phyloP scores from a whole-genome alignment of 2,329 filamentous ascomycete species.

The Alternaria hordeiaustralica region DNA sequence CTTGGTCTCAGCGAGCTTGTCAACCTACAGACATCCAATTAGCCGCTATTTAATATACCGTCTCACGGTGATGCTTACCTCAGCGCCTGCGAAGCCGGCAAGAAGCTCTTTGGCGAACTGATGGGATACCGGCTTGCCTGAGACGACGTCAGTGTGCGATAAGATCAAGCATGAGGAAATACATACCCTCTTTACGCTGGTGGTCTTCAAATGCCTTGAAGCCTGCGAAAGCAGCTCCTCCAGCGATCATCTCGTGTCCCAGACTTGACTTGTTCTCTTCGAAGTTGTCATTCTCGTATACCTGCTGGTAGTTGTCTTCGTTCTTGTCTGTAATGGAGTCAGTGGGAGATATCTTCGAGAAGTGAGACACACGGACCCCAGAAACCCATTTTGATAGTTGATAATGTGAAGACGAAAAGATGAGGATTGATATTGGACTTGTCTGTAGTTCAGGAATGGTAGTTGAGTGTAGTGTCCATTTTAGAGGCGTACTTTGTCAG shows the following conservation, averaged over 20 bases:
- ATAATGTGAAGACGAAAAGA: background rate
- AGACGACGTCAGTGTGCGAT: constrained; percentile 1
- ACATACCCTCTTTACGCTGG: constrained; percentile 71
- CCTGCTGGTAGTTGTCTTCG: constrained; percentile 61
- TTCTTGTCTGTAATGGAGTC: constrained; percentile 54
- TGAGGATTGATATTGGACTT: background rate
- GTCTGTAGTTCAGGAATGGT: background rate
- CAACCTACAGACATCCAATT: constrained; percentile 38
- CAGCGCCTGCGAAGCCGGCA: constrained; percentile 73
- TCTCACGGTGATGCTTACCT: constrained; percentile 54
- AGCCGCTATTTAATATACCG: background rate
- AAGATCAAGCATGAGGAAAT: background rate
- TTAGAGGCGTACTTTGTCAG: background rate
- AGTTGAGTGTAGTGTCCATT: background rate
- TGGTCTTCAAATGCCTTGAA: constrained; percentile 82
- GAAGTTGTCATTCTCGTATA: constrained; percentile 57
- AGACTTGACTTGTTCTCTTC: constrained; percentile 66
- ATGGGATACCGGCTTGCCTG: constrained; percentile 75
- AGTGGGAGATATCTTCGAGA: background rate
- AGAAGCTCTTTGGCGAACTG: constrained; percentile 79
- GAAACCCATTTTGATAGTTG: constrained; percentile 51
- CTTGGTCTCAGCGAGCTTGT: constrained; percentile 71
- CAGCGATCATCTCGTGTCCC: constrained; percentile 76
- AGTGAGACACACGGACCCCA: constrained; percentile 42
- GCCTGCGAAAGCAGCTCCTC: constrained; percentile 77